These are phyloP conservation scores for Capsicum pubescens DNA, from an alignment of 257 asterid species.

Conservation along the genomic window DNA sequence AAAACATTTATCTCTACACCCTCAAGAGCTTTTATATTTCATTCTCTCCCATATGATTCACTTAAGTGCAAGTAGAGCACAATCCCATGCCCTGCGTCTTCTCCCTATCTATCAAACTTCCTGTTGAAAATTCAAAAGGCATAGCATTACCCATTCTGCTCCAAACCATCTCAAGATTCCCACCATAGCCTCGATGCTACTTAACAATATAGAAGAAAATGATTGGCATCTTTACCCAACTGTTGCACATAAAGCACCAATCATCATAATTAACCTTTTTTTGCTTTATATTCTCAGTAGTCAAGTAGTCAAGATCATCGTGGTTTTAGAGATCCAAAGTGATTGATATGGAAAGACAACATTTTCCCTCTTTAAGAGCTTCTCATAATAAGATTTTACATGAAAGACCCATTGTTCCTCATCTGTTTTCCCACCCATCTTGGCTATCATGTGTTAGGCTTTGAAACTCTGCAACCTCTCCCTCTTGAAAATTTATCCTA, in stretches of 20 bases:
- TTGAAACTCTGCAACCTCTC: neutral
- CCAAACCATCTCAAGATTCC: neutral
- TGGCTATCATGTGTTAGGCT: neutral
- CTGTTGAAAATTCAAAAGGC: neutral
- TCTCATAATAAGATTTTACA: neutral
- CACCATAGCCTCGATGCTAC: neutral
- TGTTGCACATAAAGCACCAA: neutral
- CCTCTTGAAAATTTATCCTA: neutral
- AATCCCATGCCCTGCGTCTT: neutral
- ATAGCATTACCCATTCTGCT: neutral
- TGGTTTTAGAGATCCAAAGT: neutral
- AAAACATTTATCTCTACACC: neutral
- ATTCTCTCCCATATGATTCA: neutral
- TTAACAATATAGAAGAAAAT: neutral
- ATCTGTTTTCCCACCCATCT: neutral
- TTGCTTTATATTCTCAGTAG: neutral
- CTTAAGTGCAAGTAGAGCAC: constrained; percentile 1
- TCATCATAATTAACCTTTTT: neutral
- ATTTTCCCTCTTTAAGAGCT: neutral
- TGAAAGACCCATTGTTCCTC: neutral
- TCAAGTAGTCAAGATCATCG: neutral
- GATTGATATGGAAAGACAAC: constrained; percentile 8
- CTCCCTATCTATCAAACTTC: neutral
- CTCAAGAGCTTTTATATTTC: neutral
- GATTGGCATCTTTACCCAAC: neutral